phyloP scores from a whole-genome alignment of 2,329 filamentous ascomycete genomes.

The Aspergillus persii region DNA sequence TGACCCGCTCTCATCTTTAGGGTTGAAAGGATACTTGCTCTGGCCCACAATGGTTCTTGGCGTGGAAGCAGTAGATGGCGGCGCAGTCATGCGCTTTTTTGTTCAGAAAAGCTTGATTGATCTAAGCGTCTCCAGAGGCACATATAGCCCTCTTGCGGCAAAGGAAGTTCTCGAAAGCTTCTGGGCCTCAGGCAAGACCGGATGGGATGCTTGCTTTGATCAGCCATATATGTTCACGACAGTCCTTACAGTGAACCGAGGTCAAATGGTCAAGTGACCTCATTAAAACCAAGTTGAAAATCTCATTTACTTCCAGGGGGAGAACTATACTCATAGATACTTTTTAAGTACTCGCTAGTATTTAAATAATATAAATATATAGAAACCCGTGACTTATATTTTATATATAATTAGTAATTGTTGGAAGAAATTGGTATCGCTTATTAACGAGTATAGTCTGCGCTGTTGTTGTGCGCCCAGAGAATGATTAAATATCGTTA shows the following conservation, averaged over 20 bases:
- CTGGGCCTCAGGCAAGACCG: not conserved
- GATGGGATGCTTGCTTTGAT: not conserved
- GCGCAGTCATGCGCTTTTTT: not conserved
- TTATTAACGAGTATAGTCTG: no score
- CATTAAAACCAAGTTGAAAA: not conserved
- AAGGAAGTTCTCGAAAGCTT: not conserved
- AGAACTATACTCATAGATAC: not conserved
- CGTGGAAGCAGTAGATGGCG: not conserved
- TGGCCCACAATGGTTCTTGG: not conserved
- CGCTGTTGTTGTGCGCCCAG: no score
- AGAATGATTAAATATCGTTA: no score
- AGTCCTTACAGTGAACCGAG: not conserved
- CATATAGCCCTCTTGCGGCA: not conserved
- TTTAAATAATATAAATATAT: no score
- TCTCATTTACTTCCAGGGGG: not conserved
- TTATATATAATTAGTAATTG: no score
- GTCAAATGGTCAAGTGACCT: not conserved
- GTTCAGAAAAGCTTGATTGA: not conserved
- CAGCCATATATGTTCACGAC: not conserved
- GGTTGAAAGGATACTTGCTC: not conserved
- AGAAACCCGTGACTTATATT: no score
- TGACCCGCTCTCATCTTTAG: not conserved
- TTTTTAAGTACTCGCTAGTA: no score
- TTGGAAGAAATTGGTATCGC: no score
- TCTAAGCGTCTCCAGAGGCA: not conserved